Evolutionary conservation across 1,284 basidiomycete species (phyloP).

Genomic region (Cronartium ribicola): DNA sequence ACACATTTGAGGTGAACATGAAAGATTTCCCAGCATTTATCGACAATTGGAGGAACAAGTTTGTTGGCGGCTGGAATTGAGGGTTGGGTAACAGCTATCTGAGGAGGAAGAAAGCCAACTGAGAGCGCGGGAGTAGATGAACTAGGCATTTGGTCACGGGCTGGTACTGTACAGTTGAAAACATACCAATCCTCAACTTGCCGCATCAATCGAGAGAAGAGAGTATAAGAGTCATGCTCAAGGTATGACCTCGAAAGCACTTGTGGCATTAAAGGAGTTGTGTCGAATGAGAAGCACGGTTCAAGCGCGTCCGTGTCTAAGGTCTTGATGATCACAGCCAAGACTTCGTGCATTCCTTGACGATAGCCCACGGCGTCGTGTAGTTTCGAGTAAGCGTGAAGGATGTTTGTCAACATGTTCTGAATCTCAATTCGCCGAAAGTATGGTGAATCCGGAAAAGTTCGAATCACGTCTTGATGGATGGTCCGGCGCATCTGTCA

Average conservation of each 20-base stretch:
- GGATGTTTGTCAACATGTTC: slow-evolving; percentile 36
- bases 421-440: slow-evolving; percentile 18
- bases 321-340: slow-evolving; percentile 47
- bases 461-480: slow-evolving; percentile 20
- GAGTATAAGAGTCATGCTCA: slow-evolving; percentile 48
- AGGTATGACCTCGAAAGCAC: slow-evolving; percentile 44
- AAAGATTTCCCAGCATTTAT: slow-evolving; percentile 43
- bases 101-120: slow-evolving; percentile 21
- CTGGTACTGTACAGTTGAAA: slow-evolving; percentile 43
- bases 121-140: slow-evolving; percentile 5
- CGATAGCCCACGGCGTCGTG: slow-evolving; percentile 49
- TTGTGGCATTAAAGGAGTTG: slow-evolving; percentile 32
- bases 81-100: slow-evolving; percentile 13
- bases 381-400: slow-evolving; percentile 48
- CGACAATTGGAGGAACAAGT: slow-evolving; percentile 41
- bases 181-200: slow-evolving; percentile 47
- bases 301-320: slow-evolving; percentile 41
- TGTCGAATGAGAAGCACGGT: neutral
- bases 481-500: slow-evolving; percentile 19
- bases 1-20: slow-evolving; percentile 42
- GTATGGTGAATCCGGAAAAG: slow-evolving; percentile 18
- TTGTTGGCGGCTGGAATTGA: slow-evolving; percentile 45
- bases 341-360: slow-evolving; percentile 52
- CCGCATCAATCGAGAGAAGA: slow-evolving; percentile 47
- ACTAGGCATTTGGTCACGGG: slow-evolving; percentile 17